phyloP scores from a whole-genome alignment of 2,329 filamentous ascomycete species.

The Aspergillus ibericus region DNA sequence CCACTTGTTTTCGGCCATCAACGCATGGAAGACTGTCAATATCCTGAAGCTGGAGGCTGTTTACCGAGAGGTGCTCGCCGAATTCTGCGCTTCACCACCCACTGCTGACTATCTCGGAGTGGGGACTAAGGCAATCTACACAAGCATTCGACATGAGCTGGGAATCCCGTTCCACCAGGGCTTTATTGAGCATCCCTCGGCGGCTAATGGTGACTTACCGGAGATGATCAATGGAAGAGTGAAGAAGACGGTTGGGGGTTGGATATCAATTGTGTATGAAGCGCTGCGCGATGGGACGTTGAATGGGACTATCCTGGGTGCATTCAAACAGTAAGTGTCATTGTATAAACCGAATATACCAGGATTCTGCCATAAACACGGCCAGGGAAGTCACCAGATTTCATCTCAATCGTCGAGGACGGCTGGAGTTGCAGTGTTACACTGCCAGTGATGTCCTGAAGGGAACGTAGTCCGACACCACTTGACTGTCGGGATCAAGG shows the following conservation, averaged over 20 bases:
- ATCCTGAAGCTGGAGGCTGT: neutral
- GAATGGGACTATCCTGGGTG: neutral
- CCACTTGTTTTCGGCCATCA: neutral
- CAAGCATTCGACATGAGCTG: neutral
- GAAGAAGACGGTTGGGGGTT: neutral
- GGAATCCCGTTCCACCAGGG: slow-evolving; percentile 6
- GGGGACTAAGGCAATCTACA: neutral
- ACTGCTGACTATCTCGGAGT: neutral
- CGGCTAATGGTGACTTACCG: neutral
- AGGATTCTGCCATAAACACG: neutral
- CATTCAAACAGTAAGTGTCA: neutral
- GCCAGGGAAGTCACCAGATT: no score
- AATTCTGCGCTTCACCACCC: neutral
- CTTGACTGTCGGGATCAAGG: no score
- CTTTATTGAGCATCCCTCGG: neutral
- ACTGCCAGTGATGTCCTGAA: no score
- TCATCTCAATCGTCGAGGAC: no score
- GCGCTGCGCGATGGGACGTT: slow-evolving; percentile 2
- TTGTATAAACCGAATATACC: neutral
- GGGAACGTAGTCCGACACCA: no score
- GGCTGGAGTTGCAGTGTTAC: no score
- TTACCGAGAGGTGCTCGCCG: neutral
- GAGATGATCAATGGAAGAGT: neutral
- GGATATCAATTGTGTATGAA: slow-evolving; percentile 9
- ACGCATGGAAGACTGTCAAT: neutral